Percentiles rank a stretch among this genome's conserved stretches.
These are phyloP conservation scores for Solanum gracilifrons DNA, from an alignment of 257 asterid species.

Conservation along the genomic window DNA sequence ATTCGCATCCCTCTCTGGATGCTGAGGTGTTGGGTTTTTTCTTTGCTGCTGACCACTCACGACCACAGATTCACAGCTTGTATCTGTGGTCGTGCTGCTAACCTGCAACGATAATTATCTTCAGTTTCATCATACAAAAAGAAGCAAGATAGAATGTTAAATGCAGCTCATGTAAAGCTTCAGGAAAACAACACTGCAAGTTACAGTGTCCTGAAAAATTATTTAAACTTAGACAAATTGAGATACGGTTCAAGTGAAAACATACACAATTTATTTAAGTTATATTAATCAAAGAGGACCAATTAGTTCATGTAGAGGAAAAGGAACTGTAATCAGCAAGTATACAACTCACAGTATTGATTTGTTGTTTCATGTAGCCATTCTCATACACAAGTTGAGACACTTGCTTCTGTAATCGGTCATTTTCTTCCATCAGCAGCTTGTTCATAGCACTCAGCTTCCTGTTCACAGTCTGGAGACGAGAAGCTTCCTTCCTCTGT, in stretches of 20 bases:
- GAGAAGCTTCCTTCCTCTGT: slow-evolving; percentile 84
- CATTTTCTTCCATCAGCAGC: slow-evolving; percentile 94
- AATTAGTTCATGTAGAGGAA: not conserved
- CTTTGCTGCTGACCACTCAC: slow-evolving; percentile 82
- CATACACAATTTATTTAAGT: not conserved
- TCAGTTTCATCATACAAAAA: not conserved
- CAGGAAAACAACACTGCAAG: not conserved
- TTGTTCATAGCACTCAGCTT: slow-evolving; percentile 88
- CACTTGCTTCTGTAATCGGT: slow-evolving; percentile 89
- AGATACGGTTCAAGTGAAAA: not conserved
- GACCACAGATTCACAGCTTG: slow-evolving; percentile 94
- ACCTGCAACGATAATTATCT: slow-evolving; percentile 29
- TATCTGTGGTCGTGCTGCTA: slow-evolving; percentile 66
- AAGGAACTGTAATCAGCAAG: not conserved
- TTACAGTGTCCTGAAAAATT: not conserved
- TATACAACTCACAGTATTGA: slow-evolving; percentile 52
- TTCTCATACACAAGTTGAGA: slow-evolving; percentile 80
- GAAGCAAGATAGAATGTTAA: not conserved
- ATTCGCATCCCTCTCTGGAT: slow-evolving; percentile 80
- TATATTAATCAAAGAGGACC: not conserved
- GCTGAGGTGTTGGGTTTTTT: slow-evolving; percentile 78
- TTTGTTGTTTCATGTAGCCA: slow-evolving; percentile 72
- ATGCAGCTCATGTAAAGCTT: not conserved
- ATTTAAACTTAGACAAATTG: not conserved
- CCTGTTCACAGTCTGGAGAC: slow-evolving; percentile 72